A percentile compares a stretch with the other conserved stretches of the same genome.
phyloP scores from a whole-genome alignment of 1,139 yeast species.

The Zygosaccharomyces pseudobailii region DNA sequence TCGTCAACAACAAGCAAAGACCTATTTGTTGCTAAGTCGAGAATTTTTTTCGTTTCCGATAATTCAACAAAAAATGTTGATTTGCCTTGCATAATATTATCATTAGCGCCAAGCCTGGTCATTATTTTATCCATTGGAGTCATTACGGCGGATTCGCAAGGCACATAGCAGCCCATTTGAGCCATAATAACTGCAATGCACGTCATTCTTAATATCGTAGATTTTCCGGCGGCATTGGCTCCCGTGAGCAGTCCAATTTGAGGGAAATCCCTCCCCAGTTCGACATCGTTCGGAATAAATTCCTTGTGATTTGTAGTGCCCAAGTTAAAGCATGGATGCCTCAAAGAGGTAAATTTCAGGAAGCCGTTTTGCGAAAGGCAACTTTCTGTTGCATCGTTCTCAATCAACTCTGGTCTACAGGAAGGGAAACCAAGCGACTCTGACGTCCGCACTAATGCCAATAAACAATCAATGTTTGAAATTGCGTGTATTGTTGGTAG shows the following conservation, averaged over 20 bases:
- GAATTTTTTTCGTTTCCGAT: constrained; percentile 85
- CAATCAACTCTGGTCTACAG: constrained; percentile 75
- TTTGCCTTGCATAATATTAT: constrained; percentile 94
- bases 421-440: constrained; percentile 75
- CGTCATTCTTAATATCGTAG: constrained; percentile 89
- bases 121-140: constrained; percentile 88
- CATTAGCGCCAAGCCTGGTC: constrained; percentile 97
- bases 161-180: constrained; percentile 90
- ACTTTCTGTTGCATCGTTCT: constrained; percentile 38
- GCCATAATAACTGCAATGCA: constrained; percentile 90
- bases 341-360: constrained; percentile 65
- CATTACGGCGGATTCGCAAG: constrained; percentile 64
- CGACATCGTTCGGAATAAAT: constrained; percentile 85
- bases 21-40: constrained; percentile 77
- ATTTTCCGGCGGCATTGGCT: constrained; percentile 98
- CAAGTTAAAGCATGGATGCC: constrained; percentile 80
- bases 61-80: constrained; percentile 93
- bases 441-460: constrained; percentile 76
- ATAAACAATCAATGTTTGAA: constrained; percentile 72
- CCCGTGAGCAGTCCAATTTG: constrained; percentile 85
- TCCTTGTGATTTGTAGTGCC: constrained; percentile 56
- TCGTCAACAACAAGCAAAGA: constrained; percentile 88
- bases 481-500: constrained; percentile 53
- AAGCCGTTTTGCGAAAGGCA: constrained; percentile 35
- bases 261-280: constrained; percentile 64